A percentile compares a stretch with the other conserved stretches of the same genome.
Conservation (phyloP, 768 basidiomycete genomes). For the Agrocybe pediades region DNA sequence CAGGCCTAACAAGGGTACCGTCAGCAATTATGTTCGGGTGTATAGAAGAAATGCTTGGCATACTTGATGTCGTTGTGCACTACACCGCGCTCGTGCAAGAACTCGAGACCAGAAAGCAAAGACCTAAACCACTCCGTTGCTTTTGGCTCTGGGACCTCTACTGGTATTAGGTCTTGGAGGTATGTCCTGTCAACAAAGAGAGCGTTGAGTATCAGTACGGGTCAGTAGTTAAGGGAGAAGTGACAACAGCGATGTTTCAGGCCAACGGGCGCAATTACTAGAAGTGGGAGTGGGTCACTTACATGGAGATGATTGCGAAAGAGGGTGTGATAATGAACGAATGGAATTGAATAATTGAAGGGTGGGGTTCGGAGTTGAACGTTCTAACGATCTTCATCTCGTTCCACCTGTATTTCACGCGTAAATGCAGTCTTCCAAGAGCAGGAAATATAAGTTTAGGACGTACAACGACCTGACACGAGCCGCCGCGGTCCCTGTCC, state of each 20-base stretch:
- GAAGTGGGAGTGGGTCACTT: conserved; percentile 29
- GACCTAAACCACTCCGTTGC: conserved; percentile 83
- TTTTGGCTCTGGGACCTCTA: conserved; percentile 79
- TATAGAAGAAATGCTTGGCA: conserved; percentile 23
- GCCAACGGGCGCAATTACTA: not conserved
- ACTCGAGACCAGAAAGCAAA: conserved; percentile 81
- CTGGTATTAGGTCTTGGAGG: conserved; percentile 84
- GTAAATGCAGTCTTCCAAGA: not conserved
- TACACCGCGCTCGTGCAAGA: conserved; percentile 80
- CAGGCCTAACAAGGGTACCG: conserved; percentile 55
- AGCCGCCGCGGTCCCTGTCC: conserved; percentile 82
- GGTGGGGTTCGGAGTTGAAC: conserved; percentile 85
- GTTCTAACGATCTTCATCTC: conserved; percentile 95
- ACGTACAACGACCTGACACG: conserved; percentile 85
- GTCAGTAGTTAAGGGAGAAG: not conserved
- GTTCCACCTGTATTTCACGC: conserved; percentile 70
- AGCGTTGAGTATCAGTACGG: not conserved
- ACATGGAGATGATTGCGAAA: conserved; percentile 93
- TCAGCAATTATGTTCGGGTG: not conserved
- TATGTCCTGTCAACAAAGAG: conserved; percentile 64
- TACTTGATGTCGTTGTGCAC: conserved; percentile 96
- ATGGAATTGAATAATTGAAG: conserved; percentile 90
- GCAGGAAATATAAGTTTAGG: not conserved
- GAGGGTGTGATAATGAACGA: conserved; percentile 92
- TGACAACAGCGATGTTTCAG: not conserved